Conservation (phyloP, 345 rosid genomes). For the Hibiscus trionum region DNA sequence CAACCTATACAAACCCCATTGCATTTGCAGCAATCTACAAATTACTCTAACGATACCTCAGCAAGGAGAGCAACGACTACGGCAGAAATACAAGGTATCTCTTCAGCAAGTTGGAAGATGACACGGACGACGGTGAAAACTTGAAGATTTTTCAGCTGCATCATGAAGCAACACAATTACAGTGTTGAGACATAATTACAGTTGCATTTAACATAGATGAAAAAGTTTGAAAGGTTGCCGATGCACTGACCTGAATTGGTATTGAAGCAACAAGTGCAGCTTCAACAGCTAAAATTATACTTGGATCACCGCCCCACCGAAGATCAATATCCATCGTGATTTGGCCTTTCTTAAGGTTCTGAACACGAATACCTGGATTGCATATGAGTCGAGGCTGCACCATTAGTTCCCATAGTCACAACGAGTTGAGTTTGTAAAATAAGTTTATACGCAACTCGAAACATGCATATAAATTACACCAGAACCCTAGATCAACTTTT, state of each 20-base stretch:
- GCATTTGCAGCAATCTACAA: slow-evolving; percentile 4
- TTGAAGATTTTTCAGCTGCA: slow-evolving; percentile 96
- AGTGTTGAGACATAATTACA: not conserved
- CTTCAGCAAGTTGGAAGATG: slow-evolving; percentile 96
- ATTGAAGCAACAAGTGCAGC: slow-evolving; percentile 95
- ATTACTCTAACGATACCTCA: slow-evolving; percentile 40
- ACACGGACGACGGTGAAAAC: slow-evolving; percentile 90
- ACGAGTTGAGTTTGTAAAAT: too few species aligned
- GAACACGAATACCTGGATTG: slow-evolving; percentile 86
- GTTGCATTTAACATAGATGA: not conserved
- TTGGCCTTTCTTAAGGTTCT: slow-evolving; percentile 94
- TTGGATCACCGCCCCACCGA: slow-evolving; percentile 99
- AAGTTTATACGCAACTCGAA: too few species aligned
- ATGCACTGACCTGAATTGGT: slow-evolving; percentile 78
- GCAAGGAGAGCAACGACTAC: slow-evolving; percentile 93
- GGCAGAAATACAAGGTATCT: slow-evolving; percentile 98
- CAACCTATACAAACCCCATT: not conserved
- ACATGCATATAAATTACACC: too few species aligned
- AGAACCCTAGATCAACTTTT: too few species aligned
- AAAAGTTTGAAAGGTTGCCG: not conserved
- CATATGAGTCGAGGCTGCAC: not conserved
- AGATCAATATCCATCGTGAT: slow-evolving; percentile 92
- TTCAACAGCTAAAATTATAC: slow-evolving; percentile 83
- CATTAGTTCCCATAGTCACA: too few species aligned
- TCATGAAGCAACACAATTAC: slow-evolving; percentile 13